Evolutionary conservation across 164 flowering plant species (phyloP), one percentile per base, ranked within the genome.

Genomic region (Aristolochia californica): DNA sequence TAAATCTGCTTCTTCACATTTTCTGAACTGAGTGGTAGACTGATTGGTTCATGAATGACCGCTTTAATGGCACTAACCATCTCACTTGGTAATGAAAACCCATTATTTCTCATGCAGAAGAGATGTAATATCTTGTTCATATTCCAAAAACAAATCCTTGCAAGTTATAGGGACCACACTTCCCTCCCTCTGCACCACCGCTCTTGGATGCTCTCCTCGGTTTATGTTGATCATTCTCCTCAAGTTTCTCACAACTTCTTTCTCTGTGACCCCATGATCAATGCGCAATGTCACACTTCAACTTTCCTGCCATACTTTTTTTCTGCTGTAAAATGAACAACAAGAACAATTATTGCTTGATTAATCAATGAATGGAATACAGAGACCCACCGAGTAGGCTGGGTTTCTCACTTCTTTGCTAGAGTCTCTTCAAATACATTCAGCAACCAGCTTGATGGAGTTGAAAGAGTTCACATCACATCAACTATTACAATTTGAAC

Each of bases 81-180:
- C 28, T 77, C 83, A 15, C 77, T 27, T 23, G 58, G 54, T 14
- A 82, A 74, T 17, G 79, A 76, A 67, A 82, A 91, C 17, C 97
- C 95, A 51, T 91, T 97, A 58, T 74, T 76, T 45, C 70, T 78
- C 69, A 45, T 62, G 76, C 87, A 88, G 61, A 93, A 93, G 0
- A 74, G 66, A 66, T 89, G 78, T 66, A 84, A 20, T 40, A 87
- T 74, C 64, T 70, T 73, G 69, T 73, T 67, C 89, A 81, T 87
- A 18, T 77, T 83, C 97, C 91, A 89, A 55, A n/a, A 93, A 87
- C 62, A 81, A 45, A 61, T 89, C 82, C 77, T 78, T 89, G 87
- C 91, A 85, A 24, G 75, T 74, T 62, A 83, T 76, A 17, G 97
- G 97, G 52, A 93, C 61, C 8, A 66, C 65, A 45, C 85, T 82